Evolutionary conservation across 2,329 filamentous ascomycete genomes (phyloP).

Genomic region (Stachybotrys chartarum): DNA sequence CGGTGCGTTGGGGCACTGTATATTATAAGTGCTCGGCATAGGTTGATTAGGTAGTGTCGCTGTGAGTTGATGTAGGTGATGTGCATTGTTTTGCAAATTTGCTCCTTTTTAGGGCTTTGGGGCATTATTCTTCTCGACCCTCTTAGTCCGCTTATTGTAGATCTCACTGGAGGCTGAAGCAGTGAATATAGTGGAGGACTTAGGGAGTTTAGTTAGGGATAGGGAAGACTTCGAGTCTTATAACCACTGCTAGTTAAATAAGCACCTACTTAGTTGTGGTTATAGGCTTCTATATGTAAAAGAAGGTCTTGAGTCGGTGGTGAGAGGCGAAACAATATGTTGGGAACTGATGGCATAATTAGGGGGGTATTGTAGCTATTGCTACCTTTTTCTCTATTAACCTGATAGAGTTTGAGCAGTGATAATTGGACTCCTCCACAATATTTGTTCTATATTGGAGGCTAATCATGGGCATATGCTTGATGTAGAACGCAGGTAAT

Average conservation of each 20-base stretch:
- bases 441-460: constrained; percentile 60
- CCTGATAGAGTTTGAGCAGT: constrained; percentile 62
- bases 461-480: constrained; percentile 47
- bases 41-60: constrained; percentile 75
- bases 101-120: constrained; percentile 33
- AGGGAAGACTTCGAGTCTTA: constrained; percentile 34
- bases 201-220: constrained; percentile 43
- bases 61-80: constrained; percentile 66
- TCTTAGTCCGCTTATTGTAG: constrained; percentile 35
- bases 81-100: constrained; percentile 44
- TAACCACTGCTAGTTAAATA: constrained; percentile 34
- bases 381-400: constrained; percentile 28
- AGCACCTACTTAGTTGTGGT: constrained; percentile 27
- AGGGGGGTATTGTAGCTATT: constrained; percentile 34
- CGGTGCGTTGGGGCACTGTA: constrained; percentile 89
- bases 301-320: constrained; percentile 29
- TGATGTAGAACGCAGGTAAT: constrained; percentile 34
- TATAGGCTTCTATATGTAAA: constrained; percentile 25
- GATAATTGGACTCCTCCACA: constrained; percentile 67
- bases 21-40: constrained; percentile 81
- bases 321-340: constrained; percentile 33
- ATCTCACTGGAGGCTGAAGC: constrained; percentile 37
- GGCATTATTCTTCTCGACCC: constrained; percentile 31
- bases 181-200: constrained; percentile 45
- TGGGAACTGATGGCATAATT: constrained; percentile 27